Evolutionary conservation across 257 asterid species (phyloP).

Genomic region (Eustoma russellianum): DNA sequence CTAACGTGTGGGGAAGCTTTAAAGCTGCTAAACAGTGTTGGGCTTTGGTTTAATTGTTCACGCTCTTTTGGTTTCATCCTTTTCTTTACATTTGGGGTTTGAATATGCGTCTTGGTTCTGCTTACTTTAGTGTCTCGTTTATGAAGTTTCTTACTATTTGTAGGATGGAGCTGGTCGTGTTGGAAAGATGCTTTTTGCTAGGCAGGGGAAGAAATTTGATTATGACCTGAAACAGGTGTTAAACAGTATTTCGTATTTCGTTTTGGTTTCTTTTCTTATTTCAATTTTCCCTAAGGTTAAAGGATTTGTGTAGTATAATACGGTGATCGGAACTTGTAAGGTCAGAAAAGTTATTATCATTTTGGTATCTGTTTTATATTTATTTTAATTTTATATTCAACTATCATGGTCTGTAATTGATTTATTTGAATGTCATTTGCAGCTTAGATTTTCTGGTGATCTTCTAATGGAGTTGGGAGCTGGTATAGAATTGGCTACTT

Average conservation of each 20-base stretch:
- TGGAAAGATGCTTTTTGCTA: constrained; percentile 93
- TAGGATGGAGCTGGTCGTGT: constrained; percentile 99
- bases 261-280: background rate
- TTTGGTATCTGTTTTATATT: background rate
- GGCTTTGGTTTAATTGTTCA: too few relatives aligned
- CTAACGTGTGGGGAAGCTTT: too few relatives aligned
- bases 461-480: constrained; percentile 98
- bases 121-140: background rate
- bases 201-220: constrained; percentile 97
- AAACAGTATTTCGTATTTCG: too few relatives aligned
- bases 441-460: constrained; percentile 96
- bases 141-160: constrained; percentile 6
- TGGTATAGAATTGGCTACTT: constrained; percentile 88
- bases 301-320: background rate
- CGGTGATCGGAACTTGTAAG: too few relatives aligned
- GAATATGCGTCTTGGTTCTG: background rate
- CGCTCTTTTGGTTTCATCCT: too few relatives aligned
- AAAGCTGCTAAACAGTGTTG: too few relatives aligned
- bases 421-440: constrained; percentile 15
- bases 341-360: too few relatives aligned
- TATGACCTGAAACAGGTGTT: constrained; percentile 94
- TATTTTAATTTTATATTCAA: background rate
- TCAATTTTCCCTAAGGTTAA: too few relatives aligned
- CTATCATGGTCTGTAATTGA: background rate
- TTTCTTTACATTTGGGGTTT: too few relatives aligned